Percentiles rank a stretch among this genome's conserved stretches.
Evolutionary conservation across 2,329 filamentous ascomycete genomes (phyloP).

Genomic region (Alternaria alternata): DNA sequence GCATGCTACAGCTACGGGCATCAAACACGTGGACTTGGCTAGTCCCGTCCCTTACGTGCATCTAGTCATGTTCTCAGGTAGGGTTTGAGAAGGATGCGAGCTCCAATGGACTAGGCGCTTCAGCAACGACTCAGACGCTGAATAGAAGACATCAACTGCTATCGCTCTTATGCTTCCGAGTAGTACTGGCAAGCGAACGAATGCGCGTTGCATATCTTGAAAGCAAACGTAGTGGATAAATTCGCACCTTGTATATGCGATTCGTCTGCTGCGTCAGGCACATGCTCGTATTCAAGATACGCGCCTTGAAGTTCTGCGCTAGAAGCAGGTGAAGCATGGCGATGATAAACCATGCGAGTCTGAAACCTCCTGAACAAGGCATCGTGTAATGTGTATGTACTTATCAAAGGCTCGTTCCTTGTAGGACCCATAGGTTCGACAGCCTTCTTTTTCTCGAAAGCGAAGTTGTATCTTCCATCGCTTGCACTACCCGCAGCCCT

Average conservation of each 20-base stretch:
- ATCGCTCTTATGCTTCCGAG: background rate
- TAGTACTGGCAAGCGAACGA: background rate
- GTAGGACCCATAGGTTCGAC: background rate
- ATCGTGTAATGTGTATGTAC: slow-evolving; percentile 15
- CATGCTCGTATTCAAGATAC: slow-evolving; percentile 1
- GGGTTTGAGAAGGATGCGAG: background rate
- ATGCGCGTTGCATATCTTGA: background rate
- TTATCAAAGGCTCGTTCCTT: slow-evolving; percentile 2
- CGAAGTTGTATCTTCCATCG: background rate
- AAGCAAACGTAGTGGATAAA: background rate
- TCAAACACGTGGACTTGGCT: slow-evolving; percentile 1
- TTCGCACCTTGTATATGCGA: background rate
- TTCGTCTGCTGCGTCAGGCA: slow-evolving; percentile 6
- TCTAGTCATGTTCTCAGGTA: slow-evolving; percentile 2
- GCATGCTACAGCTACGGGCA: slow-evolving; percentile 5
- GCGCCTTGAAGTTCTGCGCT: slow-evolving; percentile 24
- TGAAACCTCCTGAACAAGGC: slow-evolving; percentile 33
- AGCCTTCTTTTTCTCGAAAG: background rate
- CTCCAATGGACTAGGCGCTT: background rate
- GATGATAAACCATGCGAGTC: slow-evolving; percentile 20
- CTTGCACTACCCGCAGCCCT: slow-evolving; percentile 18
- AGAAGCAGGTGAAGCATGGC: slow-evolving; percentile 35
- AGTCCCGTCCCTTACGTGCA: background rate
- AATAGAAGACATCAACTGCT: background rate
- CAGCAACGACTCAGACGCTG: background rate